phyloP scores from a whole-genome alignment of 164 flowering plant genomes.

The Nymphaea colorata region DNA sequence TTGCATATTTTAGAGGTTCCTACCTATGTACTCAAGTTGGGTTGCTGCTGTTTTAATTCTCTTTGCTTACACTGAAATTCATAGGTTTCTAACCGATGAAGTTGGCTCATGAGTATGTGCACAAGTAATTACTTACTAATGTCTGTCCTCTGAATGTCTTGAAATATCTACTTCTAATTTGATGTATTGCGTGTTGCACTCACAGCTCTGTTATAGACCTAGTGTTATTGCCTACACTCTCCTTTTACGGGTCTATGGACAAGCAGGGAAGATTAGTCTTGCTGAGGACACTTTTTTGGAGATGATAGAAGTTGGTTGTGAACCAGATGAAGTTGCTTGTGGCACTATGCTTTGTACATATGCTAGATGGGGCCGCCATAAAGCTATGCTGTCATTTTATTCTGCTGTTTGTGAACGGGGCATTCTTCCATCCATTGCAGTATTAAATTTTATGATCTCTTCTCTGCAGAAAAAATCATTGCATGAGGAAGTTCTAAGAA shows the following conservation, averaged over 20 bases:
- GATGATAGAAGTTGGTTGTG: constrained; percentile 96
- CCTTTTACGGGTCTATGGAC: constrained; percentile 72
- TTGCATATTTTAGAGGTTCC: too few species aligned
- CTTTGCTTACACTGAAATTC: too few species aligned
- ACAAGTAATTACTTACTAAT: too few species aligned
- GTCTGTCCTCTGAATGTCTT: too few species aligned
- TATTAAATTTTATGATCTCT: constrained; percentile 88
- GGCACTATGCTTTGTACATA: constrained; percentile 94
- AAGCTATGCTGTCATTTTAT: constrained; percentile 77
- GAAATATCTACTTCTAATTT: too few species aligned
- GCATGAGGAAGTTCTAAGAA: constrained; percentile 44
- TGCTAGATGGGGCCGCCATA: constrained; percentile 94
- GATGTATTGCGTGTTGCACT: too few species aligned
- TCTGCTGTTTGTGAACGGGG: constrained; percentile 63
- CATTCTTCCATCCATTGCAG: constrained; percentile 44
- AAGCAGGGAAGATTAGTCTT: constrained; percentile 79
- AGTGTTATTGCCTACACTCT: constrained; percentile 78
- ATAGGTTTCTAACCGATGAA: too few species aligned
- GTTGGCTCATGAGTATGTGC: too few species aligned
- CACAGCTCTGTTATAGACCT: constrained; percentile 78
- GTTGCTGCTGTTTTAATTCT: too few species aligned
- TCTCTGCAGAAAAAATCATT: constrained; percentile 83
- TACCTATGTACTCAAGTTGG: too few species aligned
- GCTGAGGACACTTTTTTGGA: constrained; percentile 89
- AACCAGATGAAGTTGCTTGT: constrained; percentile 95